Base-by-base conservation (phyloP, 768 basidiomycete species). In the Kwoniella europaea region DNA sequence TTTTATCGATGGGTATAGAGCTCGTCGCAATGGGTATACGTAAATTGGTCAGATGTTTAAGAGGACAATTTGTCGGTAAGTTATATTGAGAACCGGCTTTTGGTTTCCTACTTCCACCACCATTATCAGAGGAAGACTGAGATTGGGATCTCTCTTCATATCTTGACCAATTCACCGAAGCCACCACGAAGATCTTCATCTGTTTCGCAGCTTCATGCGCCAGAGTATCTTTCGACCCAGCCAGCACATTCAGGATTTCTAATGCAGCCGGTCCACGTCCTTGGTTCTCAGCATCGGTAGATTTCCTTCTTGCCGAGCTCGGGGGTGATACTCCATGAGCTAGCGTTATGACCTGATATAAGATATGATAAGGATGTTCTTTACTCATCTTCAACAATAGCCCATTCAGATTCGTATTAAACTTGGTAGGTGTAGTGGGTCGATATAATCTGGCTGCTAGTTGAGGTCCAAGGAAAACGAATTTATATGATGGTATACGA, bases 321-420 rank as follows among this genome's bases (percentile, higher is more conserved):
- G 73, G 68, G 41, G 68, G 64, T 24, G 42, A 41, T 15, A 56
- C 46, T 1, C 76, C 74, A 2, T 82, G 72, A 2, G 82, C 78
- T 10, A 96, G 84, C 65, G 92, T 92, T 81, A 90, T 92, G 2
- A 98, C 88, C 74, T 94, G 93, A 83, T 95, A 96, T 7, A 97
- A 84, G 74, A 89, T 91, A 80, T 99, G 97, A 84, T 93, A 98
- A 0, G 96, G 94, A 79, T 99, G 97, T 63, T 98, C 93, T 67
- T 83, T 83, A 76, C 92, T 92, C 87, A 99, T 72, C 1, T 83
- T 91, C 24, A 89, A 87, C 4, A 91, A 67, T 24, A 98, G 86
- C 2, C 76, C 83, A 62, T 90, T 89, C 5, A 98, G 86, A 69
- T 86, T 88, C 22, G 82, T 76, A 77, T 94, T 92, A 62, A 86